Percentiles rank a stretch among this genome's conserved stretches.
Conservation (phyloP, 345 rosid species). For the Iberis pinnata region DNA sequence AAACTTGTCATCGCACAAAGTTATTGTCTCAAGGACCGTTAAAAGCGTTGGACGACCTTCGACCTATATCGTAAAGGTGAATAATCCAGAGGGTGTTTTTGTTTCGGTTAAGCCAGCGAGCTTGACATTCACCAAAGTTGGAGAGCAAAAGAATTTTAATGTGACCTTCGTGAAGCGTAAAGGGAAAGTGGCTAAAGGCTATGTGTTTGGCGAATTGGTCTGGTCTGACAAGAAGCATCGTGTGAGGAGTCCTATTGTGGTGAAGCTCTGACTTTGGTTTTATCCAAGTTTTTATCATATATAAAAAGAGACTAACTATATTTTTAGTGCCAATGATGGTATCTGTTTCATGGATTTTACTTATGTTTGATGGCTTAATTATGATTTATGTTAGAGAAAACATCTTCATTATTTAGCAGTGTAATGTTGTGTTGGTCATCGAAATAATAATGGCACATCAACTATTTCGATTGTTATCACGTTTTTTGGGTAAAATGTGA, state of each 20-base stretch:
- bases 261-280: slow-evolving; percentile 29
- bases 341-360: background rate
- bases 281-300: background rate
- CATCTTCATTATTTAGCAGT: background rate
- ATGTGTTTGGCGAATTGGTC: slow-evolving; percentile 49
- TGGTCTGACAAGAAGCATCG: slow-evolving; percentile 65
- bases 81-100: slow-evolving; percentile 41
- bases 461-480: background rate
- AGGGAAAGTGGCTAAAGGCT: slow-evolving; percentile 21
- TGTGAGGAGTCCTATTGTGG: slow-evolving; percentile 72
- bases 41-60: slow-evolving; percentile 72
- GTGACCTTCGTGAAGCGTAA: slow-evolving; percentile 32
- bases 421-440: slow-evolving; percentile 16
- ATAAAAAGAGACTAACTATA: background rate
- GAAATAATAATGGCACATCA: slow-evolving; percentile 7
- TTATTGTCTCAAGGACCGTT: slow-evolving; percentile 42
- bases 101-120: slow-evolving; percentile 43
- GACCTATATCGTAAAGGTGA: slow-evolving; percentile 37
- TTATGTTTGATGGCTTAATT: no score
- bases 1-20: slow-evolving; percentile 19
- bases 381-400: no score
- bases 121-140: slow-evolving; percentile 43
- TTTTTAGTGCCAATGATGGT: slow-evolving; percentile 2
- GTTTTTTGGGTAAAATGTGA: no score
- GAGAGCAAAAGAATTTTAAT: slow-evolving; percentile 52